Percentiles rank a stretch among this genome's conserved stretches.
phyloP scores from a whole-genome alignment of 352 stramenopile genomes.

The Phytophthora quininea region DNA sequence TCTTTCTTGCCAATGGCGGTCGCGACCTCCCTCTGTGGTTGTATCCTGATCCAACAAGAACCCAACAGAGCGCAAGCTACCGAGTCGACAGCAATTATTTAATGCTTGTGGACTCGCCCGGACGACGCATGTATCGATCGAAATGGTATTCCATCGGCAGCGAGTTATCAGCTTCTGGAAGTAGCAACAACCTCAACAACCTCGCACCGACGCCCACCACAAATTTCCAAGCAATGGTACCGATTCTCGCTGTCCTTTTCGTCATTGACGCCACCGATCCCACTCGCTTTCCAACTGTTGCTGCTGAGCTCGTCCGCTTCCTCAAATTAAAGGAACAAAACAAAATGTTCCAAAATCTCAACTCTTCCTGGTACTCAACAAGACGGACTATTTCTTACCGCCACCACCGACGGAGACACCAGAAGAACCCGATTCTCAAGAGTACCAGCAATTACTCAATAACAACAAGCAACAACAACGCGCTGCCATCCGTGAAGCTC shows the following conservation, averaged over 20 bases:
- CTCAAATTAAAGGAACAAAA: constrained; percentile 43
- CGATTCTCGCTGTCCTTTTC: constrained; percentile 54
- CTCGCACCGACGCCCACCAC: constrained; percentile 12
- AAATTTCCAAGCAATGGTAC: constrained; percentile 26
- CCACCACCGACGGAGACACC: constrained; percentile 12
- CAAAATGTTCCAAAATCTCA: constrained; percentile 36
- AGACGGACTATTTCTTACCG: constrained; percentile 44
- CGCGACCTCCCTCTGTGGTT: constrained; percentile 25
- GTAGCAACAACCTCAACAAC: constrained; percentile 28
- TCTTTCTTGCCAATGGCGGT: constrained; percentile 13
- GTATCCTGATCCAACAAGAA: constrained; percentile 37
- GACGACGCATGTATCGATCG: constrained; percentile 34
- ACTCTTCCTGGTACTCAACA: constrained; percentile 68
- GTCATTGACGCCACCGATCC: constrained; percentile 53
- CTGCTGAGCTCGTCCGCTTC: constrained; percentile 52
- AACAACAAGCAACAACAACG: constrained; percentile 35
- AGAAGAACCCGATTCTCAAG: constrained; percentile 18
- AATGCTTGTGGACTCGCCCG: constrained; percentile 54
- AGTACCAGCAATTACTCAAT: constrained; percentile 30
- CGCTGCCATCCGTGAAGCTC: constrained; percentile 33
- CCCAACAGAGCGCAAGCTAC: constrained; percentile 33
- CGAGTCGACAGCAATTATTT: constrained; percentile 48
- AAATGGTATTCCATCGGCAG: constrained; percentile 42
- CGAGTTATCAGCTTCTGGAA: constrained; percentile 17
- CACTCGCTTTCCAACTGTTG: constrained; percentile 56